phyloP scores from a whole-genome alignment of 164 flowering plant species.

The Vitis cinerea region DNA sequence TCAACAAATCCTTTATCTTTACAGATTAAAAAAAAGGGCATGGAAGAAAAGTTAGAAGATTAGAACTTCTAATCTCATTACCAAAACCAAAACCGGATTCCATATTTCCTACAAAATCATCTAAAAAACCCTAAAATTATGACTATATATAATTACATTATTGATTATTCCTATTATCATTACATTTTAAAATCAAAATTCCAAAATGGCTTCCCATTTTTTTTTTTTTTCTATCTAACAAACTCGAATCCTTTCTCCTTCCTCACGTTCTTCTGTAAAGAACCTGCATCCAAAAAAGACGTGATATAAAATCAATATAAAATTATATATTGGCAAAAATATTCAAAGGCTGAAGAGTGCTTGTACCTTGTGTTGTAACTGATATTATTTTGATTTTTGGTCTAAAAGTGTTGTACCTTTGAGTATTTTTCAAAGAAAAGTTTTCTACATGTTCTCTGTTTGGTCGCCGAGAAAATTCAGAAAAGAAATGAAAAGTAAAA shows the following conservation, averaged over 20 bases:
- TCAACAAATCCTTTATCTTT: constrained; percentile 5
- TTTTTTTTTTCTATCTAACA: constrained; percentile 18
- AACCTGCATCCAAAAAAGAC: constrained; percentile 26
- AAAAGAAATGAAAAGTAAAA: too few species aligned
- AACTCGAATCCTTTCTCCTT: constrained; percentile 36
- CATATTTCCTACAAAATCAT: neutral
- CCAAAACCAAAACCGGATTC: constrained; percentile 4
- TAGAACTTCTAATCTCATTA: constrained; percentile 5
- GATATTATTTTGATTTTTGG: too few species aligned
- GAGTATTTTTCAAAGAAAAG: too few species aligned
- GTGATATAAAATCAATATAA: too few species aligned
- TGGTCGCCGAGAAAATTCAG: too few species aligned
- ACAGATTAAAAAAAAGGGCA: neutral
- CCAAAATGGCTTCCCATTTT: constrained; percentile 2
- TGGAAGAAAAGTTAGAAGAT: constrained; percentile 10
- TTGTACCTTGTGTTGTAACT: too few species aligned
- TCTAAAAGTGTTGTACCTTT: too few species aligned
- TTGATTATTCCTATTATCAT: too few species aligned
- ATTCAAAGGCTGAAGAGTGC: too few species aligned
- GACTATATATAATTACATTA: constrained; percentile 2
- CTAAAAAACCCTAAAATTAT: neutral
- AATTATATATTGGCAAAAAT: too few species aligned
- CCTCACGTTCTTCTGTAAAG: constrained; percentile 28
- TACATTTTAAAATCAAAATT: constrained; percentile 3
- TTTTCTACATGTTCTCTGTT: too few species aligned